Conservation (phyloP, 208 protist genomes). For the Crithidia acanthocephali region DNA sequence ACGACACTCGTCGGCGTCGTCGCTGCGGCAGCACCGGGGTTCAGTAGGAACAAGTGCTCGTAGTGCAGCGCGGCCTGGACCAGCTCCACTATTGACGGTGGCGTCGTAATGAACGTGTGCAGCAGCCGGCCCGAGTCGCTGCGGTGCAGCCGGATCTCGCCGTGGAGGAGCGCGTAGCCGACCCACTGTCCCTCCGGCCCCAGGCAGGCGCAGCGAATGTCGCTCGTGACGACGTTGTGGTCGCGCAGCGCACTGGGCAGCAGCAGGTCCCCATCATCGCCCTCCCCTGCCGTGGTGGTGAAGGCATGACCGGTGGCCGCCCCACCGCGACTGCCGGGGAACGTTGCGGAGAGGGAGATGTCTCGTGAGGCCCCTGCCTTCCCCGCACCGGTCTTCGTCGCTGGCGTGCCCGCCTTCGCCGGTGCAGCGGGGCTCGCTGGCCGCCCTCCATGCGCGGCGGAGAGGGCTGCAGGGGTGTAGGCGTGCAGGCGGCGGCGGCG, state of each 20-base stretch:
- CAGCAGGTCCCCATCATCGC: constrained; percentile 6
- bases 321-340: neutral
- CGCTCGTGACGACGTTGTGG: constrained; percentile 29
- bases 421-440: neutral
- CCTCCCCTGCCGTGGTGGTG: neutral
- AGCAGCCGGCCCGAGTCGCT: constrained; percentile 69
- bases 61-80: constrained; percentile 57
- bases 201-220: constrained; percentile 64
- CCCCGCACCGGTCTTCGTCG: neutral
- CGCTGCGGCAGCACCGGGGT: no score
- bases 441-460: no score
- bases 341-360: neutral
- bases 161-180: constrained; percentile 71
- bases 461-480: neutral
- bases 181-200: constrained; percentile 61
- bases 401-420: no score
- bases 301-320: neutral
- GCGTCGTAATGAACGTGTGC: constrained; percentile 74
- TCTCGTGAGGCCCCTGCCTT: neutral
- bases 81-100: constrained; percentile 68
- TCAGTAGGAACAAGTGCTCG: constrained; percentile 53
- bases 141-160: constrained; percentile 79
- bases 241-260: constrained; percentile 23
- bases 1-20: no score
- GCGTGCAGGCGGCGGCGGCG: neutral